These are phyloP conservation scores for Lentinus tigrinus DNA, from an alignment of 768 basidiomycete species.

Conservation along the genomic window DNA sequence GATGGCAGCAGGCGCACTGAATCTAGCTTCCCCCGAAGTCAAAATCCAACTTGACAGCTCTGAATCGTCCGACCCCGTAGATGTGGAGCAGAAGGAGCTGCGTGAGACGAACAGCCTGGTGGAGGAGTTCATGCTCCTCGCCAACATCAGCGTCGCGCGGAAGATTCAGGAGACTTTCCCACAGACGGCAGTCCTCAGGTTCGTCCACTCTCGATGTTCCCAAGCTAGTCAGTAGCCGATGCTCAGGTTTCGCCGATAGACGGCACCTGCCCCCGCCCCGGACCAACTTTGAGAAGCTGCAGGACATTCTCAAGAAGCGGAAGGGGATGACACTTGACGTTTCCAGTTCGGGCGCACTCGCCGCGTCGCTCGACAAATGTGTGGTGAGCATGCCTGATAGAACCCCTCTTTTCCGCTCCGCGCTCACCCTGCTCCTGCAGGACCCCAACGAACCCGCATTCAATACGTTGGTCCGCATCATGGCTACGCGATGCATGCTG, in stretches of 20 bases:
- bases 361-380: constrained; percentile 84
- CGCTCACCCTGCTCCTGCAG: constrained; percentile 36
- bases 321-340: constrained; percentile 84
- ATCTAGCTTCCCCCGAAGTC: constrained; percentile 97
- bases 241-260: constrained; percentile 35
- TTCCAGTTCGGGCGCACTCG: constrained; percentile 86
- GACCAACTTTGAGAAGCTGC: constrained; percentile 92
- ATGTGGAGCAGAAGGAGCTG: constrained; percentile 93
- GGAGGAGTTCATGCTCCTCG: constrained; percentile 98
- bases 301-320: constrained; percentile 87
- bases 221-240: constrained; percentile 1
- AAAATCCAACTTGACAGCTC: constrained; percentile 93
- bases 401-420: not conserved
- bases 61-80: constrained; percentile 93
- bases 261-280: constrained; percentile 90
- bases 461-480: constrained; percentile 97
- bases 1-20: constrained; percentile 96
- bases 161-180: constrained; percentile 95
- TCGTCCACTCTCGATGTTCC: constrained; percentile 15
- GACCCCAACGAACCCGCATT: constrained; percentile 85
- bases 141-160: constrained; percentile 90
- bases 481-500: constrained; percentile 98
- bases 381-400: constrained; percentile 49
- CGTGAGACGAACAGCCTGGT: constrained; percentile 94
- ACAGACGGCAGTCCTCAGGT: constrained; percentile 91